Base-by-base conservation (phyloP, 2,329 filamentous ascomycete species). In the Exophiala xenobiotica region DNA sequence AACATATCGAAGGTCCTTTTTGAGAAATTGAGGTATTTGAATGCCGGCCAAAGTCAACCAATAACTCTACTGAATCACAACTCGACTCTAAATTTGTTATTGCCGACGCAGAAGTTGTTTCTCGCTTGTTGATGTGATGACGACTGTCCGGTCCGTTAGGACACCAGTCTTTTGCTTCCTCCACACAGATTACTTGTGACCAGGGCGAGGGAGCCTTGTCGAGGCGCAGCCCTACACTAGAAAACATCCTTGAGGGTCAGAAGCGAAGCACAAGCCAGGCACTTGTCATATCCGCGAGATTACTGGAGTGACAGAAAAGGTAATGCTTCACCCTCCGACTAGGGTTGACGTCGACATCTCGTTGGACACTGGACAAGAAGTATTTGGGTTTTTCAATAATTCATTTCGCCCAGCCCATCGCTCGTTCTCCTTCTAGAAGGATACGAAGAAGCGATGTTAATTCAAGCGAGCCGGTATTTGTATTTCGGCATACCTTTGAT, bases 381-480 rank as follows among this genome's bases (percentile, higher is more conserved):
- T 31, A 43, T 35, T 16, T 14, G n/a, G 14, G 20, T 46, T 24
- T 9, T 22, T 23, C 38, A 40, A 43, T 19, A 40, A 9, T 22
- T 45, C 42, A 52, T 49, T 22, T 56, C 52, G n/a, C 40, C 16
- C 14, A 20, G 12, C 12, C 12, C 12, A 26, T 11, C 7, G n/a
- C 9, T 16, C 23, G 11, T 22, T 16, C 22, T 33, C 19, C 24
- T 52, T 56, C 53, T 53, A 49, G 53, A 56, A 56, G 11, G 19
- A 24, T 29, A 26, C 14, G 19, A 39, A 19, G 22, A 24, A 16
- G 22, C 12, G 9, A 35, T 14, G 31, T 44, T 51, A 59, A 19
- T 41, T 24, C 51, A 83, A 70, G 70, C 78, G 83, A 68, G 87
- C 89, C 67, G 82, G 77, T n/a, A n/a, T n/a, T n/a, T n/a, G 69